Percentiles rank a stretch among this genome's conserved stretches.
Conservation (phyloP, 2,329 filamentous ascomycete genomes). For the Aspergillus sp. region DNA sequence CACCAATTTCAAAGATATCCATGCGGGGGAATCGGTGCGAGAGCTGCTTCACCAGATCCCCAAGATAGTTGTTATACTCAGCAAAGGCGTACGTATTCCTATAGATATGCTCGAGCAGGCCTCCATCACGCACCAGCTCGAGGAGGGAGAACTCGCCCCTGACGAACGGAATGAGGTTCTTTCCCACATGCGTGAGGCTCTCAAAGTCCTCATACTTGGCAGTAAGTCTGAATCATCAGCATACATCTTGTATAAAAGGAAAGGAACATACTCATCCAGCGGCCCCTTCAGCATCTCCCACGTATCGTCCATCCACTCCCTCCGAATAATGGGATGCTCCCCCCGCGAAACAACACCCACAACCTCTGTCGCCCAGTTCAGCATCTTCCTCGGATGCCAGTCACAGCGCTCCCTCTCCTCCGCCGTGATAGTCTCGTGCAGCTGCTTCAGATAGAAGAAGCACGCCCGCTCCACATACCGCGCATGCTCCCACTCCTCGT, state of each 20-base stretch:
- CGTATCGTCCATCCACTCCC: background rate
- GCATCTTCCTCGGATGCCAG: background rate
- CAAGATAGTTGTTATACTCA: background rate
- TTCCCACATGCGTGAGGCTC: background rate
- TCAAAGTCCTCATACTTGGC: background rate
- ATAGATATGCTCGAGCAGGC: background rate
- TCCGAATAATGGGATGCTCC: background rate
- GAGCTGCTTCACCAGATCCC: conserved; percentile 36
- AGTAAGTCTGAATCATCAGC: background rate
- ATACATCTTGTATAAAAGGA: background rate
- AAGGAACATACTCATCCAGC: background rate
- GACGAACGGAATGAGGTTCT: background rate
- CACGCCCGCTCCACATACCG: background rate
- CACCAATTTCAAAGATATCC: conserved; percentile 44
- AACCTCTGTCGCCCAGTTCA: background rate
- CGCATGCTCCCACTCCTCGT: background rate
- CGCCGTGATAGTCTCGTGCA: background rate
- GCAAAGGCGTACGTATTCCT: conserved; percentile 23
- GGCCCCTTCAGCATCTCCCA: background rate
- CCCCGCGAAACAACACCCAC: background rate
- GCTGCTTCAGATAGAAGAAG: background rate
- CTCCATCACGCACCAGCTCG: background rate
- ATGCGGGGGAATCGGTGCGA: conserved; percentile 43
- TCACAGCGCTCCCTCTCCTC: background rate
- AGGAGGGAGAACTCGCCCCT: background rate